Percentiles rank a stretch among this genome's conserved stretches.
These are phyloP conservation scores for Pseudoscleropodium purum DNA, from an alignment of 225 moss, liverwort and hornwort genomes.

Conservation along the genomic window DNA sequence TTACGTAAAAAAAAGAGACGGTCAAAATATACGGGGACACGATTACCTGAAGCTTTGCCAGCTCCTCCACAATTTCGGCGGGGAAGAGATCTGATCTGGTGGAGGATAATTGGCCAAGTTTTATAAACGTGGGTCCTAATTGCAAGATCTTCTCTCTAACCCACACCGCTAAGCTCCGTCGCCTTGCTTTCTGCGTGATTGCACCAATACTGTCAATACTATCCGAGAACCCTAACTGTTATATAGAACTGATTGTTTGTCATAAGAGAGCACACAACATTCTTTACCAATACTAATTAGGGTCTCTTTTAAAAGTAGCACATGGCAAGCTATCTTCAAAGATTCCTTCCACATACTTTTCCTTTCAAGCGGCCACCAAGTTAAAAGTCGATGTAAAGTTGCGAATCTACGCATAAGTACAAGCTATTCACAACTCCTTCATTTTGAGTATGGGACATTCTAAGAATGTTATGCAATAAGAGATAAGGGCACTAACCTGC, in stretches of 20 bases:
- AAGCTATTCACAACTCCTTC: not conserved
- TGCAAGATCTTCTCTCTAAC: conserved; percentile 84
- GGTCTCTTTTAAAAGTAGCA: not conserved
- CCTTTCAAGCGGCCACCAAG: not conserved
- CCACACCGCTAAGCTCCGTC: conserved; percentile 73
- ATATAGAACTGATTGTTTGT: not conserved
- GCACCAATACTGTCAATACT: not conserved
- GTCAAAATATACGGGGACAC: not conserved
- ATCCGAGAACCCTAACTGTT: not conserved
- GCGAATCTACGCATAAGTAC: not conserved
- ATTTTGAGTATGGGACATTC: not conserved
- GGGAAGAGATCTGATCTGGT: conserved; percentile 98
- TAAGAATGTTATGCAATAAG: not conserved
- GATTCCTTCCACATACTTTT: not conserved
- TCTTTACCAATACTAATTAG: not conserved
- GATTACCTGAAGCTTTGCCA: conserved; percentile 89
- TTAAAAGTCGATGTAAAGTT: not conserved
- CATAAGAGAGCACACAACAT: not conserved
- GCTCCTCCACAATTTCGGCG: conserved; percentile 92
- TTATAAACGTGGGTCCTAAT: conserved; percentile 94
- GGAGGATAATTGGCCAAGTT: conserved; percentile 92
- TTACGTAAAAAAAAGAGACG: not conserved
- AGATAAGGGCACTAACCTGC: conserved; percentile 30
- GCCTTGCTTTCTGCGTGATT: conserved; percentile 57
- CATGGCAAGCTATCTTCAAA: not conserved